These are phyloP conservation scores for Penicillium janthinellum DNA, from an alignment of 2,329 filamentous ascomycete species.

Conservation along the genomic window DNA sequence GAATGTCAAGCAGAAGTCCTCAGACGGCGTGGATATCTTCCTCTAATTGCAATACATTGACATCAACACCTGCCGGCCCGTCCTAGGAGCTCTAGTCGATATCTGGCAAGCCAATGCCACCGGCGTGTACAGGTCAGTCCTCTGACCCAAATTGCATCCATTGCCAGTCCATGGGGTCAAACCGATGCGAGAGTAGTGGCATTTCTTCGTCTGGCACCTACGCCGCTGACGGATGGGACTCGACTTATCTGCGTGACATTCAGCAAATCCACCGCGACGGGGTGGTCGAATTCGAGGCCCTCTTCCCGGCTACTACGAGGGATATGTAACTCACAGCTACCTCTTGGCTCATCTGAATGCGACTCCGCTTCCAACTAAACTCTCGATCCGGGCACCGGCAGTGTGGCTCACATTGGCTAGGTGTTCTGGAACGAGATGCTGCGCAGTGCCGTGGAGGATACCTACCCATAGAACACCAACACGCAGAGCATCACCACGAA, in stretches of 20 bases:
- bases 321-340: constrained; percentile 54
- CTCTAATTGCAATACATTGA: no score
- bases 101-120: no score
- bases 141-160: no score
- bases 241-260: constrained; percentile 54
- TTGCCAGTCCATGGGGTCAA: no score
- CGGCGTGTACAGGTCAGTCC: no score
- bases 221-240: constrained; percentile 14
- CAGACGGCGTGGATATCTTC: no score
- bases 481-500: constrained; percentile 43
- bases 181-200: no score
- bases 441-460: constrained; percentile 46
- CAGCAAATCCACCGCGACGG: constrained; percentile 48
- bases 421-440: constrained; percentile 54
- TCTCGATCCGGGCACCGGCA: constrained; percentile 44
- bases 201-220: no score
- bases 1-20: no score
- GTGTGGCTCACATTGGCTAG: constrained; percentile 53
- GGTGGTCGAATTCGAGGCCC: constrained; percentile 52
- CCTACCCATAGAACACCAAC: constrained; percentile 40
- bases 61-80: no score
- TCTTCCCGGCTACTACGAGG: constrained; percentile 51
- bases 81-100: no score
- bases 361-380: constrained; percentile 48
- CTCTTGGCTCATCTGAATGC: constrained; percentile 48